phyloP scores from a whole-genome alignment of 768 basidiomycete species.

The Suillus decipiens region DNA sequence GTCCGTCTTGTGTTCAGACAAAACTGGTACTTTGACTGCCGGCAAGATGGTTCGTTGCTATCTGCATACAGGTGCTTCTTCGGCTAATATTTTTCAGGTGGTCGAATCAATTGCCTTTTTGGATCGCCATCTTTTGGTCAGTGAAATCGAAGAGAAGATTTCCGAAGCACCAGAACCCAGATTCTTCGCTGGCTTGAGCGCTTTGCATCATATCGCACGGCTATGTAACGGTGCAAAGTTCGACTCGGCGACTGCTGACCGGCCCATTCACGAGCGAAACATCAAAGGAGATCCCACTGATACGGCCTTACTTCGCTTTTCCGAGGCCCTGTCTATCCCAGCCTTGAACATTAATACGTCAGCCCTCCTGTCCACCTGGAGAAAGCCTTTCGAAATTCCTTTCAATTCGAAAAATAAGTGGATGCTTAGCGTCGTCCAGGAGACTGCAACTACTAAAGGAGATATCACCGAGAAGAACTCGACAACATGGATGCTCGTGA shows the following conservation, averaged over 20 bases:
- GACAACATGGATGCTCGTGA: conserved; percentile 43
- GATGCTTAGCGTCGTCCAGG: conserved; percentile 49
- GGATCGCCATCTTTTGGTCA: conserved; percentile 24
- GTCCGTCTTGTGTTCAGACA: conserved; percentile 55
- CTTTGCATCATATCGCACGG: conserved; percentile 43
- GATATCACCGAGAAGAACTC: conserved; percentile 13
- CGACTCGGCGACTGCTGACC: conserved; percentile 31
- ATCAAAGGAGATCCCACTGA: conserved; percentile 55
- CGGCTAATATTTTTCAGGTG: conserved; percentile 25
- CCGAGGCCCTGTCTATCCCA: conserved; percentile 34
- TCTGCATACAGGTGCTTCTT: neutral
- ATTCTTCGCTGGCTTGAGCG: conserved; percentile 27
- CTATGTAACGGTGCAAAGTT: conserved; percentile 63
- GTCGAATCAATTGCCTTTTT: conserved; percentile 44
- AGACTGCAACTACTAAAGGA: conserved; percentile 20
- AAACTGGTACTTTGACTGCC: conserved; percentile 53
- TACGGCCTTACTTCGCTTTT: conserved; percentile 53
- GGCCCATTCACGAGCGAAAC: conserved; percentile 34
- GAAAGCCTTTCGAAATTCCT: conserved; percentile 38
- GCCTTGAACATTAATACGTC: conserved; percentile 24
- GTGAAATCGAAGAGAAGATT: conserved; percentile 22
- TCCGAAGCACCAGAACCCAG: conserved; percentile 13
- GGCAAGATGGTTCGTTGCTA: conserved; percentile 44
- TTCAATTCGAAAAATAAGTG: conserved; percentile 59
- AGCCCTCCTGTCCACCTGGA: conserved; percentile 23